These are phyloP conservation scores for Thielaviopsis populi DNA, from an alignment of 2,329 filamentous ascomycete species.

Conservation along the genomic window DNA sequence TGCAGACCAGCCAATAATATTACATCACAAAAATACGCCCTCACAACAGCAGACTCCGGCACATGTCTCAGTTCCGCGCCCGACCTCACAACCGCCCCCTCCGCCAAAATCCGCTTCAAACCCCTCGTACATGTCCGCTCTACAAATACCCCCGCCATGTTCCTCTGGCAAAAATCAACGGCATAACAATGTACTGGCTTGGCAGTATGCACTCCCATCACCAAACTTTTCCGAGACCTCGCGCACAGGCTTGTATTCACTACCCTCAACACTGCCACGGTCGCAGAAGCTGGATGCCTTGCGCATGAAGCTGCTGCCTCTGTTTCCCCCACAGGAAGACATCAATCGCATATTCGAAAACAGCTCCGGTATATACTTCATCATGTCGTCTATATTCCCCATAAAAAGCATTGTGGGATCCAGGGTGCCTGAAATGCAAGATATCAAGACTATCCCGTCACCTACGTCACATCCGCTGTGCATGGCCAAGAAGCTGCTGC, in stretches of 20 bases:
- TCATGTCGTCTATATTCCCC: conserved; percentile 23
- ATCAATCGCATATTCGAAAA: conserved; percentile 23
- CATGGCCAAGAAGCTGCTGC: conserved; percentile 33
- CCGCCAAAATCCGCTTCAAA: neutral
- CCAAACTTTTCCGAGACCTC: conserved; percentile 7
- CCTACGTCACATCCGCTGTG: conserved; percentile 33
- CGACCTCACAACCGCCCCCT: neutral
- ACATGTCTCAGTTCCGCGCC: neutral
- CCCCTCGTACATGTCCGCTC: neutral
- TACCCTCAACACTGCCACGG: conserved; percentile 6
- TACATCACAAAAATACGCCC: neutral
- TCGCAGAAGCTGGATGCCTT: conserved; percentile 15
- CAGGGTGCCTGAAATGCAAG: conserved; percentile 19
- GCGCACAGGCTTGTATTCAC: neutral
- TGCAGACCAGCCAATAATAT: neutral
- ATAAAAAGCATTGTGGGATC: conserved; percentile 21
- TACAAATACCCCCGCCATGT: neutral
- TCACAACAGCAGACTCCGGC: neutral
- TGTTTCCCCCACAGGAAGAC: conserved; percentile 26
- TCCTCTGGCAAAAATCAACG: neutral
- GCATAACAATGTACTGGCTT: conserved; percentile 7
- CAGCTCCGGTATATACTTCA: conserved; percentile 21
- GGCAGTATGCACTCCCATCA: conserved; percentile 12
- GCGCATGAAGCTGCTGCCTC: conserved; percentile 18
- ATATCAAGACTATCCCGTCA: conserved; percentile 26